These are phyloP conservation scores for Chloromonas sp. DNA, from an alignment of 163 green algal genomes.

Conservation along the genomic window DNA sequence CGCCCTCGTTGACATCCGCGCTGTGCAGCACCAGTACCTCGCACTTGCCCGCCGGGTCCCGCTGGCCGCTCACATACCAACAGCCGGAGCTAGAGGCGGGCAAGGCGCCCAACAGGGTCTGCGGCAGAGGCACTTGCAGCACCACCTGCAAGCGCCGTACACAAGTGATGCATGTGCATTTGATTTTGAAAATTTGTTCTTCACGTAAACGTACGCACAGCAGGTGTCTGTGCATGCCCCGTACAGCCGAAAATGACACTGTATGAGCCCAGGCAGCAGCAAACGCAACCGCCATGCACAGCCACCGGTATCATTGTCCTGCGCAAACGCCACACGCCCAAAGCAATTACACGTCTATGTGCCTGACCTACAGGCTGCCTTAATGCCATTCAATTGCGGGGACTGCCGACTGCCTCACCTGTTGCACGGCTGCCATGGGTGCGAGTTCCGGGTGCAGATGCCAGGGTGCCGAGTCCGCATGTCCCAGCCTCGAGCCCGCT, in stretches of 20 bases:
- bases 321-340: too few species aligned
- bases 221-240: too few species aligned
- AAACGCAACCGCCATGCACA: too few species aligned
- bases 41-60: neutral
- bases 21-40: neutral
- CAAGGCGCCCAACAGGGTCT: neutral
- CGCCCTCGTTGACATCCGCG: neutral
- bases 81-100: neutral
- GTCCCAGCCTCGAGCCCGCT: neutral
- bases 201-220: too few species aligned
- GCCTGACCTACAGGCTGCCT: too few species aligned
- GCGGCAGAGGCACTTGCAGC: neutral
- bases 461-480: slow-evolving; percentile 2
- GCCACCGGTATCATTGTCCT: too few species aligned
- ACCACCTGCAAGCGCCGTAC: neutral
- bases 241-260: too few species aligned
- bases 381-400: too few species aligned
- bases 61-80: slow-evolving; percentile 1
- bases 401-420: neutral
- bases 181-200: too few species aligned
- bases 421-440: neutral
- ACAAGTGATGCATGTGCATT: neutral
- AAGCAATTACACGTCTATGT: too few species aligned
- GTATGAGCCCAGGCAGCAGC: too few species aligned
- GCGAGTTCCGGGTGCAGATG: slow-evolving; percentile 2